These are phyloP conservation scores for Trichothecium sympodiale DNA, from an alignment of 2,329 filamentous ascomycete species.

Conservation along the genomic window DNA sequence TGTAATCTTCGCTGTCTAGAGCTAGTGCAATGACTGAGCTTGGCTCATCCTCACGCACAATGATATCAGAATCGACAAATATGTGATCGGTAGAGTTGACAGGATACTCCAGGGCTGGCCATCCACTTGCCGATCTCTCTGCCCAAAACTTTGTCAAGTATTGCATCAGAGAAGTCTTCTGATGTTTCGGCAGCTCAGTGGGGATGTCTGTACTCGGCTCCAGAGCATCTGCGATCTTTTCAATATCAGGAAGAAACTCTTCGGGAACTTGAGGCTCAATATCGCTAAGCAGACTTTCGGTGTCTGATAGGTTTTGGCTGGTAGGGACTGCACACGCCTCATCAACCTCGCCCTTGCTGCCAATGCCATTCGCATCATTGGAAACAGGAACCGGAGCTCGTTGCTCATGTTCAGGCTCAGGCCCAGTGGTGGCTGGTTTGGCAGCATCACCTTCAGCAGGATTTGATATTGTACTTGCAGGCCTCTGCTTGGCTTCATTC, in stretches of 20 bases:
- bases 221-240: constrained; percentile 51
- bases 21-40: constrained; percentile 93
- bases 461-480: constrained; percentile 11
- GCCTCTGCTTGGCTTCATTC: constrained; percentile 6
- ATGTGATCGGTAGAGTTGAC: constrained; percentile 83
- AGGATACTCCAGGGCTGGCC: constrained; percentile 87
- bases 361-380: not conserved
- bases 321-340: constrained; percentile 15
- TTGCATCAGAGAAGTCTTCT: constrained; percentile 88
- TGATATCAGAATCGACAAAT: constrained; percentile 92
- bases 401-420: not conserved
- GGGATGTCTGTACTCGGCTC: constrained; percentile 50
- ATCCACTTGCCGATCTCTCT: constrained; percentile 89
- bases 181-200: constrained; percentile 77
- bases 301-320: constrained; percentile 52
- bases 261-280: constrained; percentile 58
- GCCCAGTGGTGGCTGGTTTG: constrained; percentile 7
- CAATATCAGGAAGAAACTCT: constrained; percentile 53
- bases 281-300: constrained; percentile 60
- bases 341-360: constrained; percentile 16
- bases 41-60: constrained; percentile 93
- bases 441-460: constrained; percentile 12
- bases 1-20: constrained; percentile 78
- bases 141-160: constrained; percentile 98
- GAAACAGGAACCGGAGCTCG: not conserved